phyloP scores from a whole-genome alignment of 768 basidiomycete species.

The Phylloporus sp. region DNA sequence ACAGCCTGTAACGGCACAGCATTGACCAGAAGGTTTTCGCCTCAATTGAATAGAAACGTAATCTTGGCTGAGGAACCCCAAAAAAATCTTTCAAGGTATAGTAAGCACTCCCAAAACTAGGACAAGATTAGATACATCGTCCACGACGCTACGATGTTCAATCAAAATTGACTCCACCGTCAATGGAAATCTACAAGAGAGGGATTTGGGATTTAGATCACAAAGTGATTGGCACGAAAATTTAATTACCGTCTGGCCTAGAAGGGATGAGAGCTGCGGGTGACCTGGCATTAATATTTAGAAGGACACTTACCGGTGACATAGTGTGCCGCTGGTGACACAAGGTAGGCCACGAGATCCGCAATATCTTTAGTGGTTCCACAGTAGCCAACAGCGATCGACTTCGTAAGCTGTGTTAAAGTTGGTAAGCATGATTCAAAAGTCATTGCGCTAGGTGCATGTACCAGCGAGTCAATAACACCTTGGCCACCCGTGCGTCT shows the following conservation, averaged over 20 bases:
- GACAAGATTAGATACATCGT: not conserved
- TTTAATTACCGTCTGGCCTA: conserved; percentile 26
- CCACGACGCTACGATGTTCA: conserved; percentile 1
- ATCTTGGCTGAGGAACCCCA: too few species aligned
- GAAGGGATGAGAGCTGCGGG: not conserved
- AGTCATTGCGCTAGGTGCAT: not conserved
- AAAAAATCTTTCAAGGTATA: not conserved
- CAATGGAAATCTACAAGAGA: conserved; percentile 18
- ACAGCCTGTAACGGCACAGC: not conserved
- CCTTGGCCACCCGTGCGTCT: conserved; percentile 12
- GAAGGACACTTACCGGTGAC: conserved; percentile 30
- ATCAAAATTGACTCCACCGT: conserved; percentile 26
- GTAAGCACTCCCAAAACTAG: not conserved
- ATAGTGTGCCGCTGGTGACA: conserved; percentile 30
- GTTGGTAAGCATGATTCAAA: not conserved
- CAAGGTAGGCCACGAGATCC: conserved; percentile 35
- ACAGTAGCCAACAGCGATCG: conserved; percentile 18
- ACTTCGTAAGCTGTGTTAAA: conserved; percentile 8
- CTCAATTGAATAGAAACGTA: too few species aligned
- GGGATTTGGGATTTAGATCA: not conserved
- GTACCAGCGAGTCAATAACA: conserved; percentile 13
- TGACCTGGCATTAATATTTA: not conserved
- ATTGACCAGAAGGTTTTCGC: not conserved
- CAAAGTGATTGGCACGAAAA: not conserved
- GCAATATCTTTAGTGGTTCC: conserved; percentile 33